Evolutionary conservation across 306 rosid genomes (phyloP), one percentile per base, ranked within the genome.

Genomic region (Casuarina glauca): DNA sequence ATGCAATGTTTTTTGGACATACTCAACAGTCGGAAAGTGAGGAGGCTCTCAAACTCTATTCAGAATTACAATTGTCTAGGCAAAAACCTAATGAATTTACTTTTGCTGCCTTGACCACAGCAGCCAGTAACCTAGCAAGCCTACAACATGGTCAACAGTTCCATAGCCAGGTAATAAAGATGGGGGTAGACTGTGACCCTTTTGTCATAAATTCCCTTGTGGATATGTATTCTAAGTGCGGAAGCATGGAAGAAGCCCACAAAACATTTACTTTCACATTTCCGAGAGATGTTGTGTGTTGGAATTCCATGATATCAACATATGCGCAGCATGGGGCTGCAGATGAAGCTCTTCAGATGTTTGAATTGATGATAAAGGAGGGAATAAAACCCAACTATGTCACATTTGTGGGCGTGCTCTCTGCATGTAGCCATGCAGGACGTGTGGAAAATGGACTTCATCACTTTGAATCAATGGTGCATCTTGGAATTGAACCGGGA

Each of bases 311-410:
- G 89, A 85, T 94, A 46, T 86, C 96, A 32, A 89, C 94, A 3
- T 89, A 90, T 80, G 97, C 98, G 15, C 94, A 89, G 15, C 98
- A 94, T n/a, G 98, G 98, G 70, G 92, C 84, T 55, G 96, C 93
- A 45, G 81, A 45, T 69, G 77, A 84, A 69, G 94, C 98, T 64
- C 89, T 92, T 67, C 76, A 78, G 75, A 80, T 82, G 84, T 94
- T 90, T 35, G 81, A 88, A 69, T 43, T 49, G 63, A 86, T 94
- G 97, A 86, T 76, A 60, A 41, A 76, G 52, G 89, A 86, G 43
- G 90, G 86, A 50, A 74, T 78, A 53, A 69, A 76, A 72, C 97
- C 98, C 69, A 92, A 89, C 75, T 84, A 82, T 81, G 86, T 90
- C 85, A 94, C 97, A 45, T 94, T 89, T 80, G 94, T 94, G 13